phyloP scores from a whole-genome alignment of 2,329 filamentous ascomycete species.

The Colletotrichum sansevieriae region DNA sequence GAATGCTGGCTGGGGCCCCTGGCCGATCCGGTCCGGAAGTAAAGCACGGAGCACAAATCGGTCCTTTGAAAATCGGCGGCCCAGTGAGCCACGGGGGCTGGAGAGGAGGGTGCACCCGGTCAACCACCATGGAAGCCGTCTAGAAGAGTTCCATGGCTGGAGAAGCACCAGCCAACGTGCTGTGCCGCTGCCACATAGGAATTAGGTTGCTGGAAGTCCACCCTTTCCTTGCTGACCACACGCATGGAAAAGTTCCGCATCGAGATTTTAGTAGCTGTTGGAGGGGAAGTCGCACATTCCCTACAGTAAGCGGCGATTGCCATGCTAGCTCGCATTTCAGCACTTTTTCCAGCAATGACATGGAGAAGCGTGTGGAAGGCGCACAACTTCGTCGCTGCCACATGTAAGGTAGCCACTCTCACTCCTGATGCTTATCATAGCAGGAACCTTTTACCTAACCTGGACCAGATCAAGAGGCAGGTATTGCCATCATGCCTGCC shows the following conservation, averaged over 20 bases:
- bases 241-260: conserved; percentile 4
- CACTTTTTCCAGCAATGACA: no score
- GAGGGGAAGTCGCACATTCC: conserved; percentile 7
- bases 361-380: neutral
- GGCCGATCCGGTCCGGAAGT: conserved; percentile 20
- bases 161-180: neutral
- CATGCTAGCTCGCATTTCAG: neutral
- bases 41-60: conserved; percentile 27
- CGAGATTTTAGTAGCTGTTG: conserved; percentile 4
- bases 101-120: conserved; percentile 34
- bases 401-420: no score
- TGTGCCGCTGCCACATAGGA: neutral
- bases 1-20: conserved; percentile 32
- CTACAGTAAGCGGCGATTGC: conserved; percentile 6
- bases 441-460: no score
- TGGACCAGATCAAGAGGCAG: no score
- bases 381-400: no score
- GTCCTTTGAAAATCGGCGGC: neutral
- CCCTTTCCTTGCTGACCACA: conserved; percentile 1
- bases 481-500: no score
- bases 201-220: neutral
- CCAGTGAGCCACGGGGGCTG: conserved; percentile 29
- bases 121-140: conserved; percentile 31
- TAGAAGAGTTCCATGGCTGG: conserved; percentile 28
- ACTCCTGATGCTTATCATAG: no score